Evolutionary conservation across 352 stramenopile species (phyloP).

Genomic region (Plasmopara muralis): DNA sequence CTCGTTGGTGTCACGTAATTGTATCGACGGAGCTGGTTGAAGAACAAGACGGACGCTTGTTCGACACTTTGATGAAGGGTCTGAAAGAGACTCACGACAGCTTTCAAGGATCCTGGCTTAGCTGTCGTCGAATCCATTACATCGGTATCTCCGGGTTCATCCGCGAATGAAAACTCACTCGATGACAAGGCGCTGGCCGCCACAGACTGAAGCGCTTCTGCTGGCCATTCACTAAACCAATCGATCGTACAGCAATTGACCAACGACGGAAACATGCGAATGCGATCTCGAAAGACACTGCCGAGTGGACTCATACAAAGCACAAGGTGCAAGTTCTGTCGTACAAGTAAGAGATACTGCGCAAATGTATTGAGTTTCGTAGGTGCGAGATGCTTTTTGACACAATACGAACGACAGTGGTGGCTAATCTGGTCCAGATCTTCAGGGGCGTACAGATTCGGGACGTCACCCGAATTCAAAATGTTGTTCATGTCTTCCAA

Average conservation of each 20-base stretch:
- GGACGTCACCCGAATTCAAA: constrained; percentile 92
- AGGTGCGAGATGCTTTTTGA: constrained; percentile 84
- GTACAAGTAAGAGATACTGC: constrained; percentile 90
- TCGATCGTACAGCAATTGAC: constrained; percentile 88
- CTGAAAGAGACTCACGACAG: constrained; percentile 72
- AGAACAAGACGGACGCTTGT: constrained; percentile 72
- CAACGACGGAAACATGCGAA: constrained; percentile 87
- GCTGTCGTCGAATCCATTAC: constrained; percentile 9
- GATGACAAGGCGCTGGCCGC: constrained; percentile 38
- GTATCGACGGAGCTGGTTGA: constrained; percentile 79
- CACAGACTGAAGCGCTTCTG: constrained; percentile 75
- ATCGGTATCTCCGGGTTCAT: constrained; percentile 15
- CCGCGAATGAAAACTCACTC: constrained; percentile 56
- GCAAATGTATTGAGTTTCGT: constrained; percentile 94
- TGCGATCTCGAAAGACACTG: constrained; percentile 86
- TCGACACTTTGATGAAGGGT: constrained; percentile 90
- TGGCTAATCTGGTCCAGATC: constrained; percentile 90
- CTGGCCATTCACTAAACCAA: constrained; percentile 86
- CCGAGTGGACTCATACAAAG: constrained; percentile 91
- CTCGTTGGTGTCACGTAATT: constrained; percentile 94
- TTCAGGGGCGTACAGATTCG: constrained; percentile 90
- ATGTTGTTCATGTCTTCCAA: constrained; percentile 95
- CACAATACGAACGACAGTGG: constrained; percentile 85
- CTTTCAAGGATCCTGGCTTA: constrained; percentile 14
- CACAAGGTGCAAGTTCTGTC: constrained; percentile 89